A percentile compares a stretch with the other conserved stretches of the same genome.
Conservation (phyloP, 179 eudicot species). For the Beta corolliflora region DNA sequence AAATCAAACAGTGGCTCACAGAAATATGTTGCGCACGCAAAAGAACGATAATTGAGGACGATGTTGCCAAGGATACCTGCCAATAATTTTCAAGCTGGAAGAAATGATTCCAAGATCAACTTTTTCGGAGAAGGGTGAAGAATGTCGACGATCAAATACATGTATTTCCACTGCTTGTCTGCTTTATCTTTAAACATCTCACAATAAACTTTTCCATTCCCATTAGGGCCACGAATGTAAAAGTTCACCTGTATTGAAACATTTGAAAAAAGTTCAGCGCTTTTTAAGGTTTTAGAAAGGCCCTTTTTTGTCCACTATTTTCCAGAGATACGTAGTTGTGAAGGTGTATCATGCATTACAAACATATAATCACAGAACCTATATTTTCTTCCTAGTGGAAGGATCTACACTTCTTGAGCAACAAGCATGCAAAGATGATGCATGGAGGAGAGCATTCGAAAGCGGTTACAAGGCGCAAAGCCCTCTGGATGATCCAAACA, state of each 20-base stretch:
- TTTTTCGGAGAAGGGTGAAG: conserved; percentile 64
- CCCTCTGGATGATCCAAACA: not conserved
- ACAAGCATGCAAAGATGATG: conserved; percentile 1
- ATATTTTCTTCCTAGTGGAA: not conserved
- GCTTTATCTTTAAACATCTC: conserved; percentile 85
- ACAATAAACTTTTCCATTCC: conserved; percentile 66
- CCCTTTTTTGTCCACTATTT: too few relatives aligned
- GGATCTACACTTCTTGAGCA: not conserved
- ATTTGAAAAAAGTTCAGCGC: not conserved
- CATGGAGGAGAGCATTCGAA: not conserved
- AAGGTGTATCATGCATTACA: not conserved
- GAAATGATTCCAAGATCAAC: conserved; percentile 76
- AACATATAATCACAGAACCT: not conserved
- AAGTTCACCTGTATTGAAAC: conserved; percentile 60
- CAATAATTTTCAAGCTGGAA: conserved; percentile 46
- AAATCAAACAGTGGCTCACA: not conserved
- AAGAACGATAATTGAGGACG: not conserved
- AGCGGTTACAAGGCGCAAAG: not conserved
- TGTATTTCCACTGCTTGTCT: conserved; percentile 88
- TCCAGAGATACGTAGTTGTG: not conserved
- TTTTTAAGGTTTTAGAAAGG: too few relatives aligned
- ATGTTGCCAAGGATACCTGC: conserved; percentile 6
- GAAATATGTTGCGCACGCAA: conserved; percentile 1
- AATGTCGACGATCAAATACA: conserved; percentile 70
- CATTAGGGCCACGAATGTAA: conserved; percentile 74